Conservation (phyloP, 805 yeast genomes). For the Candida ovalis region DNA sequence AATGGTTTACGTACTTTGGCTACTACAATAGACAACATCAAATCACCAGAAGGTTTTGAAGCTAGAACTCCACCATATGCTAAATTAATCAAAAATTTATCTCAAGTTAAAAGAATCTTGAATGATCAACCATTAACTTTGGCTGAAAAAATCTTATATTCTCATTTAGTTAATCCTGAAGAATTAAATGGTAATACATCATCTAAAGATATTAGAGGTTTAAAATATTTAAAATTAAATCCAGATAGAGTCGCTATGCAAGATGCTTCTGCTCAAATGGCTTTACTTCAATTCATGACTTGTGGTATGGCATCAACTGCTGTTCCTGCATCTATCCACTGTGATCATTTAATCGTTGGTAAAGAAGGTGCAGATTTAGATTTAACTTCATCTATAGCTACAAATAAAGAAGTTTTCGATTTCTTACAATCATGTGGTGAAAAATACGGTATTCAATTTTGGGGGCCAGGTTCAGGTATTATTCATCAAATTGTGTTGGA, state of each 20-base stretch:
- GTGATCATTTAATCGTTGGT: constrained; percentile 97
- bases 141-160: constrained; percentile 93
- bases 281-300: constrained; percentile 92
- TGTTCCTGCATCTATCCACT: constrained; percentile 93
- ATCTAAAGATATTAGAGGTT: constrained; percentile 59
- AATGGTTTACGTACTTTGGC: constrained; percentile 23
- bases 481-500: constrained; percentile 95
- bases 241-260: constrained; percentile 99
- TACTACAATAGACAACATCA: constrained; percentile 23
- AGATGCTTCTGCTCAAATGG: constrained; percentile 99
- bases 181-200: constrained; percentile 57
- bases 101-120: constrained; percentile 31
- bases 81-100: constrained; percentile 62
- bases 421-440: constrained; percentile 87
- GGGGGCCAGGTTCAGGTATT: constrained; percentile 99
- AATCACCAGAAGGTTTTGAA: constrained; percentile 56
- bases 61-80: constrained; percentile 87
- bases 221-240: constrained; percentile 85
- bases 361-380: constrained; percentile 87
- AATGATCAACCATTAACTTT: constrained; percentile 69
- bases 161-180: constrained; percentile 92
- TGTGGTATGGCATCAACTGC: constrained; percentile 90
- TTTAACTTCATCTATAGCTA: constrained; percentile 78
- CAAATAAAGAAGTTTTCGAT: constrained; percentile 92
- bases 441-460: constrained; percentile 94